Conservation (phyloP, 2,329 filamentous ascomycete species). For the Colletotrichum kahawae region DNA sequence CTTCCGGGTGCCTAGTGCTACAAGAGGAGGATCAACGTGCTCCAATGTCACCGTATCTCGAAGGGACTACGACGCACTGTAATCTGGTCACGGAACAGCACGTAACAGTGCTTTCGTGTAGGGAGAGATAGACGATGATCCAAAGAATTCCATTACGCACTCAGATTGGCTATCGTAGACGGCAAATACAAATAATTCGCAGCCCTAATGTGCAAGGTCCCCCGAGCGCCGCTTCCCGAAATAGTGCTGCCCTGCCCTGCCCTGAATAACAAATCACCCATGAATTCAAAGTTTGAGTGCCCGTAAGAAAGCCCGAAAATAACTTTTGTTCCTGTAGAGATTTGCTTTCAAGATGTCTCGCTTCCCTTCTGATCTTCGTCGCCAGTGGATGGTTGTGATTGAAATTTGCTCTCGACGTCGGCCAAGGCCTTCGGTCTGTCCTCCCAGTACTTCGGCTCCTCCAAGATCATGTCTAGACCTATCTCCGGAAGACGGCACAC, state of each 20-base stretch:
- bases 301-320: accelerated
- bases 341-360: not conserved
- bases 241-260: not conserved
- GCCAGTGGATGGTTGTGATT: not conserved
- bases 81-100: not conserved
- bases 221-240: not conserved
- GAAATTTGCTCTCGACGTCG: not conserved
- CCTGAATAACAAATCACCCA: not conserved
- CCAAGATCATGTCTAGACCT: not conserved
- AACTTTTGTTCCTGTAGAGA: accelerated
- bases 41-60: not conserved
- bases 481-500: not conserved
- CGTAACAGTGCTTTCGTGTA: accelerated
- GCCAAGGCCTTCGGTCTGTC: not conserved
- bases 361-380: not conserved
- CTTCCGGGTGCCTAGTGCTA: not conserved
- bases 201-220: not conserved
- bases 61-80: not conserved
- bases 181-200: not conserved
- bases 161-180: not conserved
- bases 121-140: not conserved
- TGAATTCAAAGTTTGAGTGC: not conserved
- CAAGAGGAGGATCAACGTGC: conserved; percentile 5
- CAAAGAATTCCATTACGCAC: not conserved
- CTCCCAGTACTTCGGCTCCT: not conserved